Base-by-base conservation (phyloP, 2,329 filamentous ascomycete species). In the Xylaria sp. region DNA sequence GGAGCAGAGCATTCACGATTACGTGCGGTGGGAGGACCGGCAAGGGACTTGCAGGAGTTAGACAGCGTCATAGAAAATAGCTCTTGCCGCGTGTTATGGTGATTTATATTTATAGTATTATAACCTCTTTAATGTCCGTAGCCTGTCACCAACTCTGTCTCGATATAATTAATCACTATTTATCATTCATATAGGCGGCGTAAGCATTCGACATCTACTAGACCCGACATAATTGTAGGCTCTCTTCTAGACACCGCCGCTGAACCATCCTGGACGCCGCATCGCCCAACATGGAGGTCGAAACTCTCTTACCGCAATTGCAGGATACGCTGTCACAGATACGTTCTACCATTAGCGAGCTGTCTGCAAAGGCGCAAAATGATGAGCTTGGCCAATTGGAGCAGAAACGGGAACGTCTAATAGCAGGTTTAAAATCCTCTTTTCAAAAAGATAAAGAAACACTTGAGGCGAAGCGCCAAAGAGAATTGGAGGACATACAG, bases 311-410 rank as follows among this genome's bases (percentile, higher is more conserved):
- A 69, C 72, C 77, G 67, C 78, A 81, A 71, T 81, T 83, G 80
- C 79, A 79, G 68, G 78, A 82, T 60, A 82, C 78, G 22, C 74
- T 83, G 50, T 77, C 78, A 0, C 73, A 75, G 17, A 82, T 83
- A 64, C 78, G 79, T 65, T 65, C 59, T 31, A 80, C 81, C 25
- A 71, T 83, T 38, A 73, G 75, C 13, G 72, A 75, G 1, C 72
- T 83, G 22, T 74, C 78, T 11, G 72, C 73, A 1, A 71, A 73
- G 6, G 68, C 74, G 9, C 79, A 82, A 65, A 75, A 80, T 55
- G 69, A 75, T 1, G 75, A 74, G 27, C 78, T 83, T 13, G 79
- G 81, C 50, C 76, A 77, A 39, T 75, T 82, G n/a, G 81, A 82
- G 65, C 69, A 76, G 60, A 73, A 76, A 55, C 79, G 79, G 0